Evolutionary conservation across 2,329 filamentous ascomycete genomes (phyloP), one percentile per base, ranked within the genome.

Genomic region (Septoria linicola): DNA sequence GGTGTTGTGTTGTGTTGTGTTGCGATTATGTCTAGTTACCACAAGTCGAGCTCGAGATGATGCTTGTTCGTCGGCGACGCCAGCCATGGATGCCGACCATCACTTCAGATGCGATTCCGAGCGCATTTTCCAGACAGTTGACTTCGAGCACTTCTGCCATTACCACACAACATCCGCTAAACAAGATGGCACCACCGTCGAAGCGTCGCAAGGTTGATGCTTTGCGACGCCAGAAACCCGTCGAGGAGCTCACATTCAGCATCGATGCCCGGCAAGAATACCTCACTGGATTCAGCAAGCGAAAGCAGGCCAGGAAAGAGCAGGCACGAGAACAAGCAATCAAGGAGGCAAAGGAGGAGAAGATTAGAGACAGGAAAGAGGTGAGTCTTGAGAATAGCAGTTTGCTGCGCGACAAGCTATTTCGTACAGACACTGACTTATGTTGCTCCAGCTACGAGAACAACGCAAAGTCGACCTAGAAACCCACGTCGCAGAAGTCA

Each of bases 221-320:
- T 14, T 14, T 47, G 5, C 16, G 44, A 19, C 42, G 47, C 10
- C 46, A 47, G 8, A 47, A 51, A 13, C 47, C 41, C 10, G 43
- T 55, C 11, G 55, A 58, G 35, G 89, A 95, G 68, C 86, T 99
- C 70, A 82, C 76, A 45, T 99, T 97, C 73, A 90, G 99, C 73
- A 74, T 80, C 55, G 78, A 79, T 55, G 88, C 88, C 39, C 85
- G 93, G 59, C 76, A 87, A 59, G 90, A 97, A 66, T 99, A 88
- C 68, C 78, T 99, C 51, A 96, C 90, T 0, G 93, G 93, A 2
- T 99, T 99, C 73, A 91, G 92, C 76, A 99, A 97, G 78, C 86
- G 93, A 70, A 97, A 96, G 71, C 74, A 88, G 46, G 87, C 89
- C 69, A 81, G 93, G 31, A 83, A 85, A 60, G 95, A 95, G 74